These are phyloP conservation scores for Stropharia rugosoannulata DNA, from an alignment of 768 basidiomycete genomes.

Conservation along the genomic window DNA sequence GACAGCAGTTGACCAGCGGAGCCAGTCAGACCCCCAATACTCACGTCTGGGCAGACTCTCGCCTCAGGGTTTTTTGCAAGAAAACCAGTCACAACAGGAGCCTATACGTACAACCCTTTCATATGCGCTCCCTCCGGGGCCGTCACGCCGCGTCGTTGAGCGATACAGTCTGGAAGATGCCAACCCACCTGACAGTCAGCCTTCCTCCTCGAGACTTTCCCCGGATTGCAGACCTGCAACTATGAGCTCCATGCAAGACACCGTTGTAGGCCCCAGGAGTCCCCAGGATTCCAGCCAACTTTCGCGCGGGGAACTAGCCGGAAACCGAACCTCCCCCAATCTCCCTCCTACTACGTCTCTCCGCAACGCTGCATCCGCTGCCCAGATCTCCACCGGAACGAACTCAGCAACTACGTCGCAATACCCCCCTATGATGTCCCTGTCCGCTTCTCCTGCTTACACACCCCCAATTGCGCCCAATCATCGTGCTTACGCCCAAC, in stretches of 20 bases:
- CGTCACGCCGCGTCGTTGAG: constrained; percentile 47
- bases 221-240: constrained; percentile 31
- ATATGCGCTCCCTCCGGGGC: constrained; percentile 43
- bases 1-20: constrained; percentile 21
- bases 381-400: constrained; percentile 14
- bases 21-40: constrained; percentile 19
- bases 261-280: constrained; percentile 17
- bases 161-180: constrained; percentile 53
- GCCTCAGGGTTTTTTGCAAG: constrained; percentile 30
- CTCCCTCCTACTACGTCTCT: constrained; percentile 28
- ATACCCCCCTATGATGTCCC: constrained; percentile 50
- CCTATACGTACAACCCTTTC: constrained; percentile 38
- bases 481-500: constrained; percentile 67
- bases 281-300: constrained; percentile 15
- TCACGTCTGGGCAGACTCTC: constrained; percentile 24
- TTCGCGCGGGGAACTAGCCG: constrained; percentile 15
- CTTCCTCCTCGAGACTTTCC: constrained; percentile 32
- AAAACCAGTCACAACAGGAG: constrained; percentile 33
- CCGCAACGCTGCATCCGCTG: constrained; percentile 16
- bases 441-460: constrained; percentile 59
- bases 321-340: constrained; percentile 26
- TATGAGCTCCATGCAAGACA: constrained; percentile 28
- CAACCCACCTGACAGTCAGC: constrained; percentile 31
- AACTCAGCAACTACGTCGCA: constrained; percentile 26
- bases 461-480: constrained; percentile 65